Evolutionary conservation across 2,329 filamentous ascomycete genomes (phyloP).

Genomic region (Fusarium coicis): DNA sequence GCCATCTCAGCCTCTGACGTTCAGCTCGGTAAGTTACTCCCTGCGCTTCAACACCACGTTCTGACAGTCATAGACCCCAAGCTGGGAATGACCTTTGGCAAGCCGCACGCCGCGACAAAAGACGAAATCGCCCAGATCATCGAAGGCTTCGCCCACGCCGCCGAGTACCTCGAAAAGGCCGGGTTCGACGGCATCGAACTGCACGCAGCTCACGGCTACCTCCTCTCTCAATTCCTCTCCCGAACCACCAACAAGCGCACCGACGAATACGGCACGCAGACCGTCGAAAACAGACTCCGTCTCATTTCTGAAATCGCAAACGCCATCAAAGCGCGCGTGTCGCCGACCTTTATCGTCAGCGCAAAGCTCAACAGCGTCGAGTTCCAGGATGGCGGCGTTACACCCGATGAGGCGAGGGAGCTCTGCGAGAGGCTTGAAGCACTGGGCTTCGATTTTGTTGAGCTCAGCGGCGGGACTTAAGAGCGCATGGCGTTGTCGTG

Average conservation of each 20-base stretch:
- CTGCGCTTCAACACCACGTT: background rate
- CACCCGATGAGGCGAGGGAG: conserved; percentile 60
- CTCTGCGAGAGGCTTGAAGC: conserved; percentile 59
- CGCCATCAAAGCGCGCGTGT: conserved; percentile 47
- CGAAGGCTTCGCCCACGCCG: conserved; percentile 69
- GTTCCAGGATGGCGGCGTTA: conserved; percentile 64
- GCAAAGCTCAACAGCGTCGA: conserved; percentile 69
- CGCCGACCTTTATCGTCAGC: conserved; percentile 54
- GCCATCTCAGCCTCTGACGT: conserved; percentile 57
- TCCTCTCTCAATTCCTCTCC: conserved; percentile 63
- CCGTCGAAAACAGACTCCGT: conserved; percentile 56
- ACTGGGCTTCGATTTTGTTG: conserved; percentile 66
- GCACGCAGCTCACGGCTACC: conserved; percentile 65
- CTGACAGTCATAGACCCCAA: conserved; percentile 22
- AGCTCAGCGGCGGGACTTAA: conserved; percentile 69
- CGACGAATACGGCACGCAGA: conserved; percentile 59
- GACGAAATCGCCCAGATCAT: conserved; percentile 68
- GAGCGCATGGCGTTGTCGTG: conserved; percentile 61
- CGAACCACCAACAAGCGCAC: conserved; percentile 61
- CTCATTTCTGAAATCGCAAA: conserved; percentile 56
- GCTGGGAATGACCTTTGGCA: conserved; percentile 52
- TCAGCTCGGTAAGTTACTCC: conserved; percentile 40
- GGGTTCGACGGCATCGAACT: conserved; percentile 66
- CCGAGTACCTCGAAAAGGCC: conserved; percentile 70
- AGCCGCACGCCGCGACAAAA: conserved; percentile 63